phyloP scores from a whole-genome alignment of 768 basidiomycete species.

The Lyophyllum decastes region DNA sequence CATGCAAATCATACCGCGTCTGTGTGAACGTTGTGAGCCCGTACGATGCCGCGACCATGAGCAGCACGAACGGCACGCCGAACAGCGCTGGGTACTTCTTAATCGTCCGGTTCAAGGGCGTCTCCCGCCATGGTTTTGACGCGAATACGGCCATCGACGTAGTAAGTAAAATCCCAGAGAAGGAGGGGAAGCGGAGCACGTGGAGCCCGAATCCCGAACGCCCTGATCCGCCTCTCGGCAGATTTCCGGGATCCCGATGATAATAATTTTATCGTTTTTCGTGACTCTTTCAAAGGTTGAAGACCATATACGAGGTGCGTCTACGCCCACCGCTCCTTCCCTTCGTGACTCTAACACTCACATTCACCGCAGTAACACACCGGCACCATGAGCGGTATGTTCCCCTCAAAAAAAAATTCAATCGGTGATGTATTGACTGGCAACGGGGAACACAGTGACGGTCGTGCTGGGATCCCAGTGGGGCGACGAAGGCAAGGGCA shows the following conservation, averaged over 20 bases:
- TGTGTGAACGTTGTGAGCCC: conserved; percentile 83
- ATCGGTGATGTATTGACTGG: too few relatives aligned
- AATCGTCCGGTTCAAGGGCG: conserved; percentile 42
- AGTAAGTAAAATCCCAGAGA: too few relatives aligned
- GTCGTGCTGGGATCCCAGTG: conserved; percentile 89
- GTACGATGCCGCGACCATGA: conserved; percentile 87
- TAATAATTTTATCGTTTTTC: background rate
- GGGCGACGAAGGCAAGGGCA: conserved; percentile 94
- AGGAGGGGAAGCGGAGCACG: too few relatives aligned
- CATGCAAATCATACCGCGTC: conserved; percentile 87
- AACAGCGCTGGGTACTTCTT: conserved; percentile 72
- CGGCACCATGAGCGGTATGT: conserved; percentile 8
- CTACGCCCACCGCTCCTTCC: too few relatives aligned
- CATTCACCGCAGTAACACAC: too few relatives aligned
- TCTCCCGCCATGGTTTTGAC: conserved; percentile 20
- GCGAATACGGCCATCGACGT: conserved; percentile 50
- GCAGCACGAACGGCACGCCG: conserved; percentile 82
- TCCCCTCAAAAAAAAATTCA: too few relatives aligned
- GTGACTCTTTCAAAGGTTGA: background rate
- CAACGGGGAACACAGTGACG: conserved; percentile 48
- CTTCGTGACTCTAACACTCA: too few relatives aligned
- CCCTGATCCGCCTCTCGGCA: background rate
- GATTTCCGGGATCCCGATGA: background rate
- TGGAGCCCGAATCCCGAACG: background rate
- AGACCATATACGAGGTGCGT: background rate